A percentile compares a stretch with the other conserved stretches of the same genome.
Evolutionary conservation across 352 stramenopile genomes (phyloP).

Genomic region (Phytophthora sp.): DNA sequence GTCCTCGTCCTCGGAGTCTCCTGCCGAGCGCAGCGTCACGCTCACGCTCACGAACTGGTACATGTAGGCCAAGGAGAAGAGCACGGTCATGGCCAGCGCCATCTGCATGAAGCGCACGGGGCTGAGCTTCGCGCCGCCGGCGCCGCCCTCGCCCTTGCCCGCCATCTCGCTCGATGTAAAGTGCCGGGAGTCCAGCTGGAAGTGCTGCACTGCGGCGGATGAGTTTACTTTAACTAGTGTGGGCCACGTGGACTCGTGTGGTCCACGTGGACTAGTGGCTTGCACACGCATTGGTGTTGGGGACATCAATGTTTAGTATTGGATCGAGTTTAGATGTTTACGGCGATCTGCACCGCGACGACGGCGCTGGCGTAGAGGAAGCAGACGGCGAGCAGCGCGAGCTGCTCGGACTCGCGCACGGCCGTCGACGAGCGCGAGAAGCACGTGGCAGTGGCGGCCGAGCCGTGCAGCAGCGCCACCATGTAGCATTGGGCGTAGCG

Average conservation of each 20-base stretch:
- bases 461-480: conserved; percentile 26
- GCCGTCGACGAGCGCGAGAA: conserved; percentile 50
- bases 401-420: conserved; percentile 67
- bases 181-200: not conserved
- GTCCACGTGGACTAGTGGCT: too few species aligned
- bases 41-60: conserved; percentile 71
- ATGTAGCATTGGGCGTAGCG: conserved; percentile 67
- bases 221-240: too few species aligned
- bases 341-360: conserved; percentile 68
- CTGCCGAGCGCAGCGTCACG: conserved; percentile 33
- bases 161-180: conserved; percentile 14
- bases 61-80: conserved; percentile 76
- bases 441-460: conserved; percentile 23
- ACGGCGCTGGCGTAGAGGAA: conserved; percentile 68
- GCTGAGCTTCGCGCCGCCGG: conserved; percentile 33
- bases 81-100: conserved; percentile 56
- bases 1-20: conserved; percentile 27
- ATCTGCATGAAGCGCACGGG: conserved; percentile 81
- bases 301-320: not conserved
- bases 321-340: conserved; percentile 51
- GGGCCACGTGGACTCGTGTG: too few species aligned
- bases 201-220: too few species aligned
- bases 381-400: conserved; percentile 52
- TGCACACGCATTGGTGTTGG: too few species aligned
- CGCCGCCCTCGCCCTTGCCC: conserved; percentile 12